Percentiles rank a stretch among this genome's conserved stretches.
phyloP scores from a whole-genome alignment of 257 asterid species.

The Solanum piurae region DNA sequence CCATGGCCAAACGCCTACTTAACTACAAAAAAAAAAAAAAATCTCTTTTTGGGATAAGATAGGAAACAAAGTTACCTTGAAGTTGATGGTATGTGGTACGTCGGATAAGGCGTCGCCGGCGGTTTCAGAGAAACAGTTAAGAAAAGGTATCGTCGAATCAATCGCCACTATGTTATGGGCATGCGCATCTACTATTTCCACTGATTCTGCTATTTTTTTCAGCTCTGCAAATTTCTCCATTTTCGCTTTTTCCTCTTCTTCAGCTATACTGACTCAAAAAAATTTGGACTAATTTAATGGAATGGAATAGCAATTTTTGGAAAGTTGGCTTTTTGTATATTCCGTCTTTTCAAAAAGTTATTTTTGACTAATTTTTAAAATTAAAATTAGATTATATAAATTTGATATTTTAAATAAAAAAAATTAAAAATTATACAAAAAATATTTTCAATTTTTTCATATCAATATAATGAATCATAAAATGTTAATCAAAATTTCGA shows the following conservation, averaged over 20 bases:
- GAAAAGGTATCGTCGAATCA: conserved; percentile 60
- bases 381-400: no score
- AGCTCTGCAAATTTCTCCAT: conserved; percentile 56
- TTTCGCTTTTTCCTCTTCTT: neutral
- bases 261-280: neutral
- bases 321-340: neutral
- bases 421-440: no score
- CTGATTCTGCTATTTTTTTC: conserved; percentile 44
- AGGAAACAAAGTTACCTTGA: conserved; percentile 43
- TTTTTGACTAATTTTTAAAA: no score
- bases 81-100: conserved; percentile 59
- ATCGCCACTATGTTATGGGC: conserved; percentile 79
- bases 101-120: conserved; percentile 53
- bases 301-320: neutral
- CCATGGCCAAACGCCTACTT: neutral
- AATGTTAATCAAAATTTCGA: no score
- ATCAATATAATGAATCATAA: no score
- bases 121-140: conserved; percentile 81
- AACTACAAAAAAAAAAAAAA: neutral
- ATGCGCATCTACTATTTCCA: conserved; percentile 75
- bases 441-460: no score
- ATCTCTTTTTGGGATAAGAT: neutral
- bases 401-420: no score
- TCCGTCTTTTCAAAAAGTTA: no score
- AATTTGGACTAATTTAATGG: neutral